Percentiles rank a stretch among this genome's conserved stretches.
Evolutionary conservation across 2,329 filamentous ascomycete genomes (phyloP).

Genomic region (Fusarium succisae): DNA sequence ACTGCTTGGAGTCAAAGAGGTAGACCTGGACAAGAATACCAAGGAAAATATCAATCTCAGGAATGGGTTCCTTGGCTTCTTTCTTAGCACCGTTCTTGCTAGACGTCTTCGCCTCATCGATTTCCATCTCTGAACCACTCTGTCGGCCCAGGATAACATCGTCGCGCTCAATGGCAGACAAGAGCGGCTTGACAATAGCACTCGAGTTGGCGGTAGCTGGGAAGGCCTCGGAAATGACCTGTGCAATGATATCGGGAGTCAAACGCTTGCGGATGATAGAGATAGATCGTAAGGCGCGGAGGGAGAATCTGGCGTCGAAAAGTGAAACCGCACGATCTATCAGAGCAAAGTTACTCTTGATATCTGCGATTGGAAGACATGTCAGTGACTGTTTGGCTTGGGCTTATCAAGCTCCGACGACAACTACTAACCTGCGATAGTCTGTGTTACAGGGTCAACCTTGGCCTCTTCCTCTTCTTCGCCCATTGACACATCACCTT

Average conservation of each 20-base stretch:
- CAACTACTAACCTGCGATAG: conserved; percentile 64
- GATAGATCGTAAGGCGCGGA: conserved; percentile 93
- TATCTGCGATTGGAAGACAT: conserved; percentile 68
- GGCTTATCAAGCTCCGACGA: background rate
- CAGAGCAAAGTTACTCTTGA: conserved; percentile 91
- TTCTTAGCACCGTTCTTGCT: conserved; percentile 69
- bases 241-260: conserved; percentile 80
- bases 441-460: conserved; percentile 68
- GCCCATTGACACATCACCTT: conserved; percentile 78
- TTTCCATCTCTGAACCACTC: conserved; percentile 74
- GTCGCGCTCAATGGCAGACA: conserved; percentile 75
- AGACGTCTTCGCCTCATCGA: conserved; percentile 68
- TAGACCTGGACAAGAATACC: conserved; percentile 88
- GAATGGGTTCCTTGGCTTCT: conserved; percentile 78
- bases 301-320: conserved; percentile 94
- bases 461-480: conserved; percentile 65
- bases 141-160: conserved; percentile 69
- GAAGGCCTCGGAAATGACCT: conserved; percentile 85
- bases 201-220: conserved; percentile 68
- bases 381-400: conserved; percentile 32
- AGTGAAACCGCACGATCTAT: conserved; percentile 90
- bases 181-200: conserved; percentile 73
- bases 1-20: conserved; percentile 85
- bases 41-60: conserved; percentile 89
- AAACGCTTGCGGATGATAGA: conserved; percentile 94